Percentiles rank a stretch among this genome's conserved stretches.
These are phyloP conservation scores for Stromatinia cepivora DNA, from an alignment of 2,329 filamentous ascomycete species.

Conservation along the genomic window DNA sequence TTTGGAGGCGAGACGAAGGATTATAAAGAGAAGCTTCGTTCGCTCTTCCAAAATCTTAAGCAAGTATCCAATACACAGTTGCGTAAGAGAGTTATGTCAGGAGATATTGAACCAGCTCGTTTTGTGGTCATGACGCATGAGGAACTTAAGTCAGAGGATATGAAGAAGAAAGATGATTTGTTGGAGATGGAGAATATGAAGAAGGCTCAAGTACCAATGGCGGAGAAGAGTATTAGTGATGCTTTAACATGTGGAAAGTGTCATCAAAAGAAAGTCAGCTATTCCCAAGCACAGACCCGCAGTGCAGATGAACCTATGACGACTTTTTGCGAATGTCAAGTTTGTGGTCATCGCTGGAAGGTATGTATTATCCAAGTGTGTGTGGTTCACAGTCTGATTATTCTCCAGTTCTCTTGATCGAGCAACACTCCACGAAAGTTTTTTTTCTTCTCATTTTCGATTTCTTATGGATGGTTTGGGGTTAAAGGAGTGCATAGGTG, in stretches of 20 bases:
- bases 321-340: slow-evolving; percentile 71
- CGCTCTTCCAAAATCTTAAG: slow-evolving; percentile 92
- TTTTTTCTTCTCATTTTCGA: slow-evolving; percentile 32
- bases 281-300: slow-evolving; percentile 93
- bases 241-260: slow-evolving; percentile 89
- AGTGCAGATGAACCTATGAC: slow-evolving; percentile 93
- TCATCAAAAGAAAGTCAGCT: slow-evolving; percentile 90
- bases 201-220: slow-evolving; percentile 91
- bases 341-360: slow-evolving; percentile 72
- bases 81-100: slow-evolving; percentile 71
- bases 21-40: slow-evolving; percentile 88
- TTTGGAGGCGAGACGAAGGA: slow-evolving; percentile 70
- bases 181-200: slow-evolving; percentile 93
- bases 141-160: slow-evolving; percentile 85
- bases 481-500: slow-evolving; percentile 28
- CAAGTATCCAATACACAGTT: slow-evolving; percentile 82
- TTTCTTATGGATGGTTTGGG: slow-evolving; percentile 39
- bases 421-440: background rate
- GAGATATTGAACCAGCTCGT: slow-evolving; percentile 66
- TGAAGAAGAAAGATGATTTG: slow-evolving; percentile 71
- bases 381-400: background rate
- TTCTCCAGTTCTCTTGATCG: slow-evolving; percentile 40
- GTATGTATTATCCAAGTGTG: slow-evolving; percentile 46
- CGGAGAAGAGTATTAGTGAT: slow-evolving; percentile 85
- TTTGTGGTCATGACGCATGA: slow-evolving; percentile 89